Percentiles rank a stretch among this genome's conserved stretches.
Evolutionary conservation across 208 protist genomes (phyloP).

Genomic region (Cochliopodium minus): DNA sequence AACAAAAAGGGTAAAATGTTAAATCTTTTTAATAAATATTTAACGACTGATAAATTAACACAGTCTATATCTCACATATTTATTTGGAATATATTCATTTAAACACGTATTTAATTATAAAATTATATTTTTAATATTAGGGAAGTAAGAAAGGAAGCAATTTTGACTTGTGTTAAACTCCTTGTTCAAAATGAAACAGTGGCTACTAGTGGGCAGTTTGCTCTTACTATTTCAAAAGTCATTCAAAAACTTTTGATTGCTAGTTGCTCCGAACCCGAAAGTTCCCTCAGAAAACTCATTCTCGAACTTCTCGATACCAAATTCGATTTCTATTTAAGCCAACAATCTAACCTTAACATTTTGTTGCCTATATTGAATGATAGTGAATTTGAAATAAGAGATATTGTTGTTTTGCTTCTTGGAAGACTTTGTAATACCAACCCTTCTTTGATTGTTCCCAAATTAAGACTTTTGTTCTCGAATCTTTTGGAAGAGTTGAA

Average conservation of each 20-base stretch:
- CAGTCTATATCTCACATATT: too few relatives aligned
- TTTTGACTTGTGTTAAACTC: slow-evolving; percentile 8
- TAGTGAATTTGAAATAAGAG: slow-evolving; percentile 50
- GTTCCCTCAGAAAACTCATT: not conserved
- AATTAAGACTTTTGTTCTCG: slow-evolving; percentile 54
- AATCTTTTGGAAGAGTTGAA: slow-evolving; percentile 55
- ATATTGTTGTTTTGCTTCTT: slow-evolving; percentile 47
- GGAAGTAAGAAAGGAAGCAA: slow-evolving; percentile 24
- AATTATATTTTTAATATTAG: too few relatives aligned
- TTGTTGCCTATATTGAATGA: slow-evolving; percentile 73
- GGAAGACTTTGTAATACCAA: slow-evolving; percentile 53
- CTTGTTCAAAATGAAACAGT: not conserved
- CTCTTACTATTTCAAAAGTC: not conserved
- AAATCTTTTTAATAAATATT: too few relatives aligned
- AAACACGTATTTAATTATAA: too few relatives aligned
- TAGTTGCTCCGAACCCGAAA: not conserved
- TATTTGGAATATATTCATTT: too few relatives aligned
- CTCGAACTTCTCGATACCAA: not conserved
- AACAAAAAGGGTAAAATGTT: too few relatives aligned
- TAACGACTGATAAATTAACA: too few relatives aligned
- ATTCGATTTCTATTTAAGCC: slow-evolving; percentile 58
- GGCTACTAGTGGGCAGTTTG: not conserved
- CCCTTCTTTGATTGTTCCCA: slow-evolving; percentile 52
- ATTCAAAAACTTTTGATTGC: not conserved
- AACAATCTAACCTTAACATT: slow-evolving; percentile 45